phyloP scores from a whole-genome alignment of 495 filamentous ascomycete species.

The Aspergillus bridgeri region DNA sequence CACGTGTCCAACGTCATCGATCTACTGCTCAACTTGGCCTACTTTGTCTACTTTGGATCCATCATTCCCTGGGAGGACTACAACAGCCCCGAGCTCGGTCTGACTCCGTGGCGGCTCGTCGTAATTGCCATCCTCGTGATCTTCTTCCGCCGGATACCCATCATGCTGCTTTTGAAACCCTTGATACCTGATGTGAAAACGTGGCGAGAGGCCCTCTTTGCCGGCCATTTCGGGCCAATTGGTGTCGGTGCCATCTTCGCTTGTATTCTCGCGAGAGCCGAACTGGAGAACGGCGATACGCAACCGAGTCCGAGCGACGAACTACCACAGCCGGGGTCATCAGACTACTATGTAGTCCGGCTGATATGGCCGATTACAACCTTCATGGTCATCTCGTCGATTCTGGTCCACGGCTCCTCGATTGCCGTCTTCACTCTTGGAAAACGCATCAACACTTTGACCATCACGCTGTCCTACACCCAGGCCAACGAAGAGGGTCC shows the following conservation, averaged over 20 bases:
- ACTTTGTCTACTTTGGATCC: slow-evolving; percentile 96
- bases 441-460: slow-evolving; percentile 96
- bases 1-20: slow-evolving; percentile 99
- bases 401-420: slow-evolving; percentile 94
- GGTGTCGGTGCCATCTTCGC: slow-evolving; percentile 97
- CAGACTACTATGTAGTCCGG: slow-evolving; percentile 66
- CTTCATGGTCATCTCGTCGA: slow-evolving; percentile 92
- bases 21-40: slow-evolving; percentile 91
- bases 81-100: slow-evolving; percentile 66
- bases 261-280: slow-evolving; percentile 84
- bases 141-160: slow-evolving; percentile 92
- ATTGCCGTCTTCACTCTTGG: slow-evolving; percentile 98
- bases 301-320: slow-evolving; percentile 65
- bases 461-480: slow-evolving; percentile 94
- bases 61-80: slow-evolving; percentile 94
- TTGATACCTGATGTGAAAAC: slow-evolving; percentile 96
- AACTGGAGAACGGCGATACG: slow-evolving; percentile 70
- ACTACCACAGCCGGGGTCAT: slow-evolving; percentile 48
- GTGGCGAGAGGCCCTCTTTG: slow-evolving; percentile 97
- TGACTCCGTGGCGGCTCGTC: slow-evolving; percentile 81
- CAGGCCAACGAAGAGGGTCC: slow-evolving; percentile 83
- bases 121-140: slow-evolving; percentile 90
- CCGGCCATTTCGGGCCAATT: slow-evolving; percentile 97
- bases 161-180: slow-evolving; percentile 90
- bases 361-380: slow-evolving; percentile 95